Base-by-base conservation (phyloP, 257 asterid species). In the Solanum okadae region DNA sequence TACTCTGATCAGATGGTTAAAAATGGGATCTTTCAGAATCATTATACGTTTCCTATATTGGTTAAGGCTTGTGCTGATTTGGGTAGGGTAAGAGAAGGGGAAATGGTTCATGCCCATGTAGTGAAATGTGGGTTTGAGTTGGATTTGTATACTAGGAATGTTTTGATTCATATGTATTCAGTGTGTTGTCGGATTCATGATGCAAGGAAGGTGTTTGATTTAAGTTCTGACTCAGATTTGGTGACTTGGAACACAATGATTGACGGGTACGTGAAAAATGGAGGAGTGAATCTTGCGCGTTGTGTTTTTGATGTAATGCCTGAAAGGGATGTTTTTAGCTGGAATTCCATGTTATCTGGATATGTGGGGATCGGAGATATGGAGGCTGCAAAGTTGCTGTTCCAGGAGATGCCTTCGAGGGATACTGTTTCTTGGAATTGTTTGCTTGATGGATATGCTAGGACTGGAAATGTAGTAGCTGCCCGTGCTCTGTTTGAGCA, bases 391-490 rank as follows among this genome's bases (percentile, higher is more conserved):
- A 89, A 85, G 56, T 68, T 87, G 18, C 65, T 92, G 85, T 92
- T 90, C 13, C 87, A 65, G 38, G 52, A 12, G 25, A 92, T 88
- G 83, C 89, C 92, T 61, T 46, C 2, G 10, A 86, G 81, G 16
- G 93, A 92, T 86, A 63, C 83, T 87, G 91, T 92, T 78, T 86
- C 94, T 11, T 92, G 93, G 94, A 90, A 90, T 71, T 88, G 89
- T 90, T 86, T 92, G 90, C 87, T 92, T 75, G 90, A 88, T 75
- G 93, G 94, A 72, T 90, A 84, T 85, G 75, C 91, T 25, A 89
- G 76, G 85, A 40, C 16, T 37, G 91, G 92, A 35, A 65, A 89
- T 78, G 87, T 76, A 63, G 78, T 61, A 34, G 91, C 89, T 34
- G 91, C 93, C 4, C 86, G 78, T 49, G n/a, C 38, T 72, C 79